Evolutionary conservation across 129 eudicot species (phyloP).

Genomic region (Gnaphalium uliginosum): DNA sequence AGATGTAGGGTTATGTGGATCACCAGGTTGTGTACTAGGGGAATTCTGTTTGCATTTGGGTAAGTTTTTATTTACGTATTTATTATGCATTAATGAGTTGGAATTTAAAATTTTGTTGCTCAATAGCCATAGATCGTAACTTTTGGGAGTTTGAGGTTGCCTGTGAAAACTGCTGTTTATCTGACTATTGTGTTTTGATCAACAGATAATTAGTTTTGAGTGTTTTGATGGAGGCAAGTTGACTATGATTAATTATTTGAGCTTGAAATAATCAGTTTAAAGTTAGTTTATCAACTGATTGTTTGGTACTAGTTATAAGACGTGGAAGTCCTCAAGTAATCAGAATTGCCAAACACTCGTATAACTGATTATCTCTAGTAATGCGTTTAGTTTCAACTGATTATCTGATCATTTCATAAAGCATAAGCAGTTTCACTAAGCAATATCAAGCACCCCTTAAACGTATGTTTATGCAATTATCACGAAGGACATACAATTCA

Average conservation of each 20-base stretch:
- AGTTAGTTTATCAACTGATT: background rate
- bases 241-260: background rate
- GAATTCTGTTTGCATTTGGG: constrained; percentile 93
- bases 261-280: background rate
- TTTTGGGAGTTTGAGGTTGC: background rate
- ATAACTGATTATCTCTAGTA: background rate
- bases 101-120: background rate
- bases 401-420: background rate
- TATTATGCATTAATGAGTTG: background rate
- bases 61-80: constrained; percentile 24
- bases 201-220: background rate
- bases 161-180: background rate
- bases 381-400: background rate
- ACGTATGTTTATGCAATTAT: background rate
- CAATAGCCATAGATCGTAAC: background rate
- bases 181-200: background rate
- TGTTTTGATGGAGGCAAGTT: background rate
- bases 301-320: too few species aligned
- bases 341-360: too few species aligned
- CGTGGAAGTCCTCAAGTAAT: too few species aligned
- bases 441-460: background rate
- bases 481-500: constrained; percentile 7
- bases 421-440: background rate
- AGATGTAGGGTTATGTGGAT: constrained; percentile 87
- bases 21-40: constrained; percentile 68